Evolutionary conservation across 305 asterid species (phyloP).

Genomic region (Solanum hybrid): DNA sequence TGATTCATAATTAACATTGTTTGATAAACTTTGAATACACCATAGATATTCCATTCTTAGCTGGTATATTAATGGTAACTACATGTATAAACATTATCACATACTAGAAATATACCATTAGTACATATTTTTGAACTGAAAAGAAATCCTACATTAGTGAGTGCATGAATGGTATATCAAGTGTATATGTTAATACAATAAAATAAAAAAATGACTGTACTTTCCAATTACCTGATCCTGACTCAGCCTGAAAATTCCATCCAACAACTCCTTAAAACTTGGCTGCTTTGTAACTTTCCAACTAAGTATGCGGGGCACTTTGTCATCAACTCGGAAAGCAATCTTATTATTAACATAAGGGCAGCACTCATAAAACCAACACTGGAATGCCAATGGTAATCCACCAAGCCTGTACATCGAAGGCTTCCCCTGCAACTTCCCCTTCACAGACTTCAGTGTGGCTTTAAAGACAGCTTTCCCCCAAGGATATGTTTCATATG

Average conservation of each 20-base stretch:
- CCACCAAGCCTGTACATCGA: conserved; percentile 6
- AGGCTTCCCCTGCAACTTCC: conserved; percentile 2
- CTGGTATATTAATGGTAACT: not conserved
- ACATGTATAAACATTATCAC: not conserved
- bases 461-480: conserved; percentile 7
- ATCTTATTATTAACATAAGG: conserved; percentile 4
- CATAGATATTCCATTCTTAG: not conserved
- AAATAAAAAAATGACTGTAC: not conserved
- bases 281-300: conserved; percentile 1
- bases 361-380: conserved; percentile 9
- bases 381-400: conserved; percentile 1
- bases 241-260: not conserved
- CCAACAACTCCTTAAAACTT: not conserved
- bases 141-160: not conserved
- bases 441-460: not conserved
- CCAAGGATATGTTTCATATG: not conserved
- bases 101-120: not conserved
- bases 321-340: conserved; percentile 6
- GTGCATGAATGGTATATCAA: not conserved
- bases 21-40: not conserved
- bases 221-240: not conserved
- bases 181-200: not conserved
- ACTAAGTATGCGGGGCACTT: conserved; percentile 5
- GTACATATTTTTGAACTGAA: not conserved
- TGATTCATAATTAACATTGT: not conserved